Evolutionary conservation across 2,329 filamentous ascomycete species (phyloP).

Genomic region (Trichoderma simmonsii): DNA sequence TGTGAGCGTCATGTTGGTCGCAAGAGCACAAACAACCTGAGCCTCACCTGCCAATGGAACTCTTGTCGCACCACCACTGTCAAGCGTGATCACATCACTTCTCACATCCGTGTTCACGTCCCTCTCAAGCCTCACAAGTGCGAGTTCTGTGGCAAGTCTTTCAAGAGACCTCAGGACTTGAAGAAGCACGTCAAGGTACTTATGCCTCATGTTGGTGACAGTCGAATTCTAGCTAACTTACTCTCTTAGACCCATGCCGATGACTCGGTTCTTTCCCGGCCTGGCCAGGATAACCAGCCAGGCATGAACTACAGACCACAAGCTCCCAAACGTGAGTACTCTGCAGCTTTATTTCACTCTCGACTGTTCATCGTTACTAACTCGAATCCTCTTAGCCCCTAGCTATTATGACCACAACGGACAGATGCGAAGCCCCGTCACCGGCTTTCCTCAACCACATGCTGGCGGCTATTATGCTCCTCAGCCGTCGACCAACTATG

Average conservation of each 20-base stretch:
- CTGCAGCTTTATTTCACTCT: background rate
- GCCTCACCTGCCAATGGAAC: slow-evolving; percentile 95
- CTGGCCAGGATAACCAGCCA: slow-evolving; percentile 50
- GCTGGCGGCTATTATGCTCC: slow-evolving; percentile 55
- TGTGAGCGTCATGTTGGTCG: slow-evolving; percentile 97
- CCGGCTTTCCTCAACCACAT: slow-evolving; percentile 55
- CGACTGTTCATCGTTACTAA: background rate
- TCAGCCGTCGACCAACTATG: slow-evolving; percentile 56
- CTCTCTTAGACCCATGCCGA: slow-evolving; percentile 75
- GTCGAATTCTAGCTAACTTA: slow-evolving; percentile 22
- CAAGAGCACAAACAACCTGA: slow-evolving; percentile 98
- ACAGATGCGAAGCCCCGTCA: slow-evolving; percentile 57
- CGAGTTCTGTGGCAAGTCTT: slow-evolving; percentile 97
- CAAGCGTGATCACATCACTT: slow-evolving; percentile 98
- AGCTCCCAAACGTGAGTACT: slow-evolving; percentile 50
- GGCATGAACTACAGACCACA: slow-evolving; percentile 55
- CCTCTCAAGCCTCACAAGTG: slow-evolving; percentile 98
- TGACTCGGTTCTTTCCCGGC: slow-evolving; percentile 71
- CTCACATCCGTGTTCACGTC: slow-evolving; percentile 98
- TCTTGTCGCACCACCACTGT: slow-evolving; percentile 94
- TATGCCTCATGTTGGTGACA: slow-evolving; percentile 17
- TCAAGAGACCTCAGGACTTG: slow-evolving; percentile 97
- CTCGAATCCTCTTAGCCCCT: slow-evolving; percentile 39
- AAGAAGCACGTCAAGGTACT: slow-evolving; percentile 95
- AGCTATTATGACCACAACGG: slow-evolving; percentile 64